Conservation (phyloP, 148 eudicot species). For the Rhododendron griersonianum region DNA sequence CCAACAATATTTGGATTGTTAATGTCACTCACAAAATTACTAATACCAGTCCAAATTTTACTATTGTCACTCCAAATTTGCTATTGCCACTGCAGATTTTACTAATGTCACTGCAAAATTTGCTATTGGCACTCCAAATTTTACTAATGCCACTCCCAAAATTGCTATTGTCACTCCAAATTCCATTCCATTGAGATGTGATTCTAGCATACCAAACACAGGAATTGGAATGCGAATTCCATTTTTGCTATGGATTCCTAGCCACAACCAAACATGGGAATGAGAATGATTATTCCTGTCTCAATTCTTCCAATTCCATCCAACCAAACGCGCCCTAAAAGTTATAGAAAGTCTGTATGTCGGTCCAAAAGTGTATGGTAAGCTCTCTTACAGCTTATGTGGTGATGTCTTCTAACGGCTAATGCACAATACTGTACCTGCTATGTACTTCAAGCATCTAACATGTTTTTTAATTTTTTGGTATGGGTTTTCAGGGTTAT, state of each 20-base stretch:
- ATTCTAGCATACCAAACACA: too few relatives aligned
- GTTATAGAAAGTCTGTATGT: neutral
- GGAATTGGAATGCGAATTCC: neutral
- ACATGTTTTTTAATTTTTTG: neutral
- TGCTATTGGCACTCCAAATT: neutral
- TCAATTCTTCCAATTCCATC: neutral
- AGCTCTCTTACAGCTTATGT: neutral
- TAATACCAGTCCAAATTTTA: too few relatives aligned
- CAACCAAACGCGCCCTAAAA: neutral
- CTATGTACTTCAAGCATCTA: conserved; percentile 6
- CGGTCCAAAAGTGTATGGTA: neutral
- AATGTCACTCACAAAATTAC: too few relatives aligned
- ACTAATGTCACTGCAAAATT: too few relatives aligned
- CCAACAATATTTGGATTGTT: too few relatives aligned
- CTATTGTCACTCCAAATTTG: neutral
- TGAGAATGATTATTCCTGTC: neutral
- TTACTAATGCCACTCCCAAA: too few relatives aligned
- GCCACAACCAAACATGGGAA: neutral
- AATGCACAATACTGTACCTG: neutral
- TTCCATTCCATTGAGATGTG: too few relatives aligned
- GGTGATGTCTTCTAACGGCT: neutral
- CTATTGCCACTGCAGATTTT: too few relatives aligned
- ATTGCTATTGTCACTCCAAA: neutral
- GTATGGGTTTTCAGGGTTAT: conserved; percentile 43
- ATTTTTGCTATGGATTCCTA: neutral